Evolutionary conservation across 1,284 basidiomycete genomes (phyloP).

Genomic region (Blastosporella zonata): DNA sequence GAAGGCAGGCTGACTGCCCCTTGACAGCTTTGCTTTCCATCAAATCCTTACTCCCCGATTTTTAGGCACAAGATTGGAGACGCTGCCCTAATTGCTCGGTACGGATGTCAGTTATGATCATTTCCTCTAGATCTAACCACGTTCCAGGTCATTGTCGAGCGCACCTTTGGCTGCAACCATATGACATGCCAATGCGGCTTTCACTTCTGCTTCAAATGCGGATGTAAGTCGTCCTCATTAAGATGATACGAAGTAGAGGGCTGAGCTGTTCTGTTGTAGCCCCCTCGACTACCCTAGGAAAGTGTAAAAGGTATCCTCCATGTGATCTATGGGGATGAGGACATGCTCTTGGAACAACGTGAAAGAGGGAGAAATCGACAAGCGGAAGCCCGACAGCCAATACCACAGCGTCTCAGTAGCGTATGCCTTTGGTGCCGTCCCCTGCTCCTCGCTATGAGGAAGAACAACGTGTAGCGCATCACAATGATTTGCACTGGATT

Average conservation of each 20-base stretch:
- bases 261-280: slow-evolving; percentile 19
- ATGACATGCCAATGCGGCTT: slow-evolving; percentile 21
- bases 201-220: slow-evolving; percentile 32
- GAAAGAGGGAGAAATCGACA: slow-evolving; percentile 26
- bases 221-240: slow-evolving; percentile 26
- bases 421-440: neutral
- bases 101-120: slow-evolving; percentile 7
- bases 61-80: slow-evolving; percentile 38
- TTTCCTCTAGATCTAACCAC: slow-evolving; percentile 27
- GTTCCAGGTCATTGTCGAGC: slow-evolving; percentile 25
- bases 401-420: neutral
- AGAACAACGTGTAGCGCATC: neutral
- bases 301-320: slow-evolving; percentile 33
- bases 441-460: neutral
- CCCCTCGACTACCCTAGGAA: slow-evolving; percentile 21
- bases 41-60: neutral
- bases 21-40: neutral
- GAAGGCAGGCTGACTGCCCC: slow-evolving; percentile 23
- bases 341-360: slow-evolving; percentile 35
- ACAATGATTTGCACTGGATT: slow-evolving; percentile 31
- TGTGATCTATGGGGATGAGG: slow-evolving; percentile 41
- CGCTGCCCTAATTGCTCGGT: slow-evolving; percentile 40
- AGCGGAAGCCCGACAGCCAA: slow-evolving; percentile 2
- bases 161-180: slow-evolving; percentile 26
- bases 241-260: neutral